phyloP scores from a whole-genome alignment of 768 basidiomycete genomes.

The Agaricus blazei region DNA sequence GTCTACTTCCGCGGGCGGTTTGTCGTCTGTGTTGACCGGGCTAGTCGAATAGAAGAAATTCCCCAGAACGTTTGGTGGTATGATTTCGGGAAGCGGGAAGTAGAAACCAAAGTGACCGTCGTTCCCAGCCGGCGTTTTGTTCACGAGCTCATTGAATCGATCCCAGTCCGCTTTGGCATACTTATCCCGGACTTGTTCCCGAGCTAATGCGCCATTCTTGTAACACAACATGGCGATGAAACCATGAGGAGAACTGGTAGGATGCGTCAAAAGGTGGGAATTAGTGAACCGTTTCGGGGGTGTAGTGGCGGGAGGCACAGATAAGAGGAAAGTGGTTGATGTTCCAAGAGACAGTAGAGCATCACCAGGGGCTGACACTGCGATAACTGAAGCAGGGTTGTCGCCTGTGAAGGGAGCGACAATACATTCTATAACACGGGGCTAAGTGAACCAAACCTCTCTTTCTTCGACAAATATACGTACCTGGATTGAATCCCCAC shows the following conservation, averaged over 20 bases:
- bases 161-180: constrained; percentile 61
- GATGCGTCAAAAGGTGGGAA: constrained; percentile 72
- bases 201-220: constrained; percentile 81
- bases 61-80: constrained; percentile 74
- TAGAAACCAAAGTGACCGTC: constrained; percentile 65
- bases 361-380: constrained; percentile 70
- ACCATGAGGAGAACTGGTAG: constrained; percentile 45
- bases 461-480: constrained; percentile 1
- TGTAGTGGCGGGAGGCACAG: constrained; percentile 58
- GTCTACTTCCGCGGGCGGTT: constrained; percentile 23
- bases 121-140: constrained; percentile 49
- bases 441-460: neutral
- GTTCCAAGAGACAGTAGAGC: constrained; percentile 85
- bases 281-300: constrained; percentile 69
- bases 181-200: constrained; percentile 69
- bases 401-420: constrained; percentile 87
- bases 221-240: constrained; percentile 92
- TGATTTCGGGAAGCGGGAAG: constrained; percentile 84
- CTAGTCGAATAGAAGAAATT: constrained; percentile 54
- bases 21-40: constrained; percentile 19
- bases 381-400: constrained; percentile 81
- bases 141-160: constrained; percentile 63
- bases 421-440: constrained; percentile 49
- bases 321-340: constrained; percentile 81
- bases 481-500: constrained; percentile 72